Conservation (phyloP, 495 filamentous ascomycete species). For the Lepidopterella palustris region DNA sequence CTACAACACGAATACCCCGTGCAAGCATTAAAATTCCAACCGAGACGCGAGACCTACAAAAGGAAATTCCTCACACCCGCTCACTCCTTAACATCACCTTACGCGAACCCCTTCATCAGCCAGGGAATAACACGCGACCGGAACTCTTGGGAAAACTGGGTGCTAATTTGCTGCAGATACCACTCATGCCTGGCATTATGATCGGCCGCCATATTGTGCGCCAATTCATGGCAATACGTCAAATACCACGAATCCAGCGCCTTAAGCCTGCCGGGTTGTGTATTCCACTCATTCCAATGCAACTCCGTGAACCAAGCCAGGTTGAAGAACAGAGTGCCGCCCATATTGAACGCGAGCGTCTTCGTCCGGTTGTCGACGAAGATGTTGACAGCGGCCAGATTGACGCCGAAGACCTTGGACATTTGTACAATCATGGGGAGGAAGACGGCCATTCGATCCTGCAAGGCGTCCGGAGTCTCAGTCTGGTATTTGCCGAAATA, state of each 20-base stretch:
- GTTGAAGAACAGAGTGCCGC: constrained; percentile 89
- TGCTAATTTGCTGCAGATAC: constrained; percentile 27
- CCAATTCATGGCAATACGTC: constrained; percentile 83
- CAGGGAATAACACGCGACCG: no score
- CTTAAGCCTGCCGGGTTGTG: constrained; percentile 33
- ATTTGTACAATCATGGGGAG: constrained; percentile 62
- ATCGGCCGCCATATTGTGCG: constrained; percentile 78
- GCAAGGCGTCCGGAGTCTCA: constrained; percentile 9
- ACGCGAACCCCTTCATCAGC: not conserved
- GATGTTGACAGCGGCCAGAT: constrained; percentile 59
- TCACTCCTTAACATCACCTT: no score
- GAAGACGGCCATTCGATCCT: constrained; percentile 58
- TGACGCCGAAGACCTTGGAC: constrained; percentile 62
- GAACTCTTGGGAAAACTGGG: constrained; percentile 18
- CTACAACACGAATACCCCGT: no score
- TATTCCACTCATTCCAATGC: constrained; percentile 46
- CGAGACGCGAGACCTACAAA: no score
- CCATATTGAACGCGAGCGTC: constrained; percentile 88
- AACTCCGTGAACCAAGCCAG: constrained; percentile 77
- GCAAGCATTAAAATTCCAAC: no score
- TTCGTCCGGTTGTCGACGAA: constrained; percentile 74
- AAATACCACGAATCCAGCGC: constrained; percentile 89
- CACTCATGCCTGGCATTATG: constrained; percentile 78
- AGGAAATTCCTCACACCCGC: no score
- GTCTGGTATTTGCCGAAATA: constrained; percentile 42